Evolutionary conservation across 1,139 yeast species (phyloP).

Genomic region (Groenewaldozyma sp.): DNA sequence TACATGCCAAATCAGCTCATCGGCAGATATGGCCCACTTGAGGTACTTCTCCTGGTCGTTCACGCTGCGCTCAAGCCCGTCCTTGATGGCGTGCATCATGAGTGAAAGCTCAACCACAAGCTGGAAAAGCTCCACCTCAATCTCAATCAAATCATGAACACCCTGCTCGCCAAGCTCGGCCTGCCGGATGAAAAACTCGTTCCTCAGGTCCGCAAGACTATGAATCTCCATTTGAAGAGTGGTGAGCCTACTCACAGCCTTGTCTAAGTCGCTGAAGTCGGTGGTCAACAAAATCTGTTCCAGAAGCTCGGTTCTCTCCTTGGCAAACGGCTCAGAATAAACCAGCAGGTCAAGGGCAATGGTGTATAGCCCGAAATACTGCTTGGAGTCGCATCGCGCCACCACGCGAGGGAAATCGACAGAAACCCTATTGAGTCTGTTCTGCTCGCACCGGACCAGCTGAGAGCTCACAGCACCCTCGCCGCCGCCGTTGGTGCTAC

Average conservation of each 20-base stretch:
- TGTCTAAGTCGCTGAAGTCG: slow-evolving; percentile 53
- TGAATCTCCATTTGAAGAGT: slow-evolving; percentile 49
- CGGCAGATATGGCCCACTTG: slow-evolving; percentile 61
- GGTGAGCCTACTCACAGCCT: slow-evolving; percentile 44
- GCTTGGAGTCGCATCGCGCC: slow-evolving; percentile 61
- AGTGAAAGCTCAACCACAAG: slow-evolving; percentile 51
- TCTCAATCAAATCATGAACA: slow-evolving; percentile 21
- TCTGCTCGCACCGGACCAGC: slow-evolving; percentile 27
- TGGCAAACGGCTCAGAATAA: slow-evolving; percentile 54
- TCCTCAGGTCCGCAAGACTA: slow-evolving; percentile 37
- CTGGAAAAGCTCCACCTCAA: slow-evolving; percentile 52
- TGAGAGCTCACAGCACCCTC: slow-evolving; percentile 14
- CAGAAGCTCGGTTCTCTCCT: slow-evolving; percentile 48
- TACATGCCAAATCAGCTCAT: slow-evolving; percentile 65
- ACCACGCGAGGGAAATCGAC: slow-evolving; percentile 65
- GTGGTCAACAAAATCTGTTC: slow-evolving; percentile 61
- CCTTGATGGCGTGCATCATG: slow-evolving; percentile 57
- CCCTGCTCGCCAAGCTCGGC: slow-evolving; percentile 28
- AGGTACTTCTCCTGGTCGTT: slow-evolving; percentile 32
- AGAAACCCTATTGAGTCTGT: slow-evolving; percentile 36
- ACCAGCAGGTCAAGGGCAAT: slow-evolving; percentile 57
- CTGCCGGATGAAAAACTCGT: slow-evolving; percentile 32
- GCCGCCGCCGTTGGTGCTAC: not conserved
- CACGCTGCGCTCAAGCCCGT: slow-evolving; percentile 36
- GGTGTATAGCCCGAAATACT: slow-evolving; percentile 58